Percentiles rank a stretch among this genome's conserved stretches.
Evolutionary conservation across 371 early-diverging fungal genomes (phyloP).

Genomic region (Dichotomocladium elegans): DNA sequence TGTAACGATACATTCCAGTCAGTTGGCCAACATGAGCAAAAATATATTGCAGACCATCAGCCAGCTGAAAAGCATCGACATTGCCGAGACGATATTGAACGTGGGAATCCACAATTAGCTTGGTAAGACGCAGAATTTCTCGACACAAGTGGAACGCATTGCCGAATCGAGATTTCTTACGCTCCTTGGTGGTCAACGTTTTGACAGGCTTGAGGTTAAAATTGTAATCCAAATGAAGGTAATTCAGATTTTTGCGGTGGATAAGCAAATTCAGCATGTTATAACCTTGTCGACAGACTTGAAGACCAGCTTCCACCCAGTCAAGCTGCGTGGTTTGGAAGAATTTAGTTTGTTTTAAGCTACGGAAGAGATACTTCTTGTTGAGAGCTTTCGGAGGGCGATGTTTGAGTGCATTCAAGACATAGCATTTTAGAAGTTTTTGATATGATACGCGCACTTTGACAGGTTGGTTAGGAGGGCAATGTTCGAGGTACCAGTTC

Average conservation of each 20-base stretch:
- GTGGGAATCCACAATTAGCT: constrained; percentile 95
- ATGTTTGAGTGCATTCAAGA: constrained; percentile 84
- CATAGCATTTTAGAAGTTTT: constrained; percentile 89
- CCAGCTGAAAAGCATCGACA: constrained; percentile 95
- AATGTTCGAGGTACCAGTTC: constrained; percentile 97
- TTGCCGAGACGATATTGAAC: constrained; percentile 97
- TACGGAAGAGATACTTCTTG: constrained; percentile 92
- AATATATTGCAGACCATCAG: constrained; percentile 96
- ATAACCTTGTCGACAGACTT: constrained; percentile 97
- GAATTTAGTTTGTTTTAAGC: constrained; percentile 95
- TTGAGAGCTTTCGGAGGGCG: constrained; percentile 85
- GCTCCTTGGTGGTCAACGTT: constrained; percentile 98
- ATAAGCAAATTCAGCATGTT: constrained; percentile 98
- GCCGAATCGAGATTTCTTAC: constrained; percentile 99
- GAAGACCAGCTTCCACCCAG: constrained; percentile 99
- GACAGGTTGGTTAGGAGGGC: constrained; percentile 90
- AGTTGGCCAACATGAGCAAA: constrained; percentile 99
- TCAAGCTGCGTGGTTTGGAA: constrained; percentile 97
- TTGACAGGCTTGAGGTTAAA: constrained; percentile 98
- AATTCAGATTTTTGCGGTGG: constrained; percentile 96
- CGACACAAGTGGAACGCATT: constrained; percentile 94
- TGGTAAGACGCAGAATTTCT: constrained; percentile 97
- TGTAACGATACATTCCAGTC: constrained; percentile 99
- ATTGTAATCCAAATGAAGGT: constrained; percentile 97
- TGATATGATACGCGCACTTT: constrained; percentile 98